Evolutionary conservation across 495 filamentous ascomycete species (phyloP).

Genomic region (Lasiosphaeris hirsuta): DNA sequence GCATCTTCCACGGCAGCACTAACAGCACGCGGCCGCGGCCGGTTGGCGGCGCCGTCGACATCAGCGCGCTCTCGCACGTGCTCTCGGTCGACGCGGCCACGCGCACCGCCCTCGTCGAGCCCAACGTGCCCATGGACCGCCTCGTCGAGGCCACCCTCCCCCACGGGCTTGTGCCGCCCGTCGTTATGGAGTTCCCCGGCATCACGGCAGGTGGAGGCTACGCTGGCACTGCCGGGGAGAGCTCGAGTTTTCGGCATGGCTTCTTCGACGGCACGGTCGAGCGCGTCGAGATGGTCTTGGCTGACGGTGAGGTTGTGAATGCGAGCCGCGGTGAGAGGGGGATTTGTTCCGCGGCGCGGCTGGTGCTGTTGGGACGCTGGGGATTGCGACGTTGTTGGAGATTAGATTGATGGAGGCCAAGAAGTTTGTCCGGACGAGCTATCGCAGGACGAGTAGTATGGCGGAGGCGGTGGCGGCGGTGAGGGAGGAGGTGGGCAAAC

Average conservation of each 20-base stretch:
- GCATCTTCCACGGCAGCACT: slow-evolving; percentile 73
- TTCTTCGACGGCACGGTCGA: slow-evolving; percentile 56
- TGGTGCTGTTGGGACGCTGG: slow-evolving; percentile 55
- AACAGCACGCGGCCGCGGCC: slow-evolving; percentile 66
- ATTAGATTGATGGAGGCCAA: slow-evolving; percentile 50
- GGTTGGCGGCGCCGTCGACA: slow-evolving; percentile 37
- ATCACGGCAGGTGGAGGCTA: slow-evolving; percentile 64
- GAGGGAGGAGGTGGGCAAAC: slow-evolving; percentile 24
- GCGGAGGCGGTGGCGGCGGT: slow-evolving; percentile 39
- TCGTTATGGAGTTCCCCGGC: slow-evolving; percentile 62
- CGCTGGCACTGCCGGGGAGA: slow-evolving; percentile 60
- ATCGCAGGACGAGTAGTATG: slow-evolving; percentile 45
- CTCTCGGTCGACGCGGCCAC: slow-evolving; percentile 37
- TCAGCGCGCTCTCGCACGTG: slow-evolving; percentile 35
- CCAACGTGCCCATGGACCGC: slow-evolving; percentile 64
- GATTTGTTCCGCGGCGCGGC: slow-evolving; percentile 57
- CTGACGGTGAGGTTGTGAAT: slow-evolving; percentile 49
- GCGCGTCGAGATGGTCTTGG: slow-evolving; percentile 59
- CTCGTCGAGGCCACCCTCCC: slow-evolving; percentile 51
- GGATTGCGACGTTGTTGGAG: slow-evolving; percentile 54
- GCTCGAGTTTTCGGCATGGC: slow-evolving; percentile 55
- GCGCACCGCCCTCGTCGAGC: slow-evolving; percentile 54
- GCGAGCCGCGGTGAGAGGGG: slow-evolving; percentile 25
- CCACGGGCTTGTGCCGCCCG: slow-evolving; percentile 53
- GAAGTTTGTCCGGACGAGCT: slow-evolving; percentile 54